Evolutionary conservation across 345 rosid genomes (phyloP), one percentile per base, ranked within the genome.

Genomic region (Euphorbia tirucalli): DNA sequence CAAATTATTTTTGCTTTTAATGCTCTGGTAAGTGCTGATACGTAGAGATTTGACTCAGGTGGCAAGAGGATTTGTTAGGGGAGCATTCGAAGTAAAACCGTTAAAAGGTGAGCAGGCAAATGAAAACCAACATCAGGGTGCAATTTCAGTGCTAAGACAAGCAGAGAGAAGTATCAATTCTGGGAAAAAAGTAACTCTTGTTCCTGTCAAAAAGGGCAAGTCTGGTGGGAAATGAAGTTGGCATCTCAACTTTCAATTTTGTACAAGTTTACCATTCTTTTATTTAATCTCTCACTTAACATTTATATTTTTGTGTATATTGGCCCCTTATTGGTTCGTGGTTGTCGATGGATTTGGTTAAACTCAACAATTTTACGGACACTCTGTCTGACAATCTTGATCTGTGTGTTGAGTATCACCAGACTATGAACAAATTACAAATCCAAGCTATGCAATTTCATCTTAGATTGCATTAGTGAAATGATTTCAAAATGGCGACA

Each of bases 51-150:
- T 37, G 35, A 69, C 31, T 21, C 81, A 94, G 97, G 96, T 94
- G 71, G 91, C 95, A 65, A 84, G 97, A 84, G 96, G 90, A 61
- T 89, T 90, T 78, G 74, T 78, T 1, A 86, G 97, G 71, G 98
- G 97, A 74, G 81, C 85, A 52, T 94, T 92, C 70, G 95, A 94
- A 81, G 85, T 94, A 75, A 87, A 89, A 79, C 93, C 85, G 48
- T 90, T 84, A 65, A 77, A 87, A 61, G 89, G 86, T 21, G 97
- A 87, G 62, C 87, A 81, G 79, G 74, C 80, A 25, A 81, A 77
- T 50, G 83, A 88, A 71, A 83, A 75, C 70, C 90, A 74, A 72
- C 88, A 81, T 75, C 87, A 81, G 79, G 87, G 76, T 41, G 79
- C 87, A 54, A 88, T 94, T 70, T 85, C 93, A 39, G 71, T 87